Base-by-base conservation (phyloP, 306 rosid genomes). In the Ormosia emarginata region DNA sequence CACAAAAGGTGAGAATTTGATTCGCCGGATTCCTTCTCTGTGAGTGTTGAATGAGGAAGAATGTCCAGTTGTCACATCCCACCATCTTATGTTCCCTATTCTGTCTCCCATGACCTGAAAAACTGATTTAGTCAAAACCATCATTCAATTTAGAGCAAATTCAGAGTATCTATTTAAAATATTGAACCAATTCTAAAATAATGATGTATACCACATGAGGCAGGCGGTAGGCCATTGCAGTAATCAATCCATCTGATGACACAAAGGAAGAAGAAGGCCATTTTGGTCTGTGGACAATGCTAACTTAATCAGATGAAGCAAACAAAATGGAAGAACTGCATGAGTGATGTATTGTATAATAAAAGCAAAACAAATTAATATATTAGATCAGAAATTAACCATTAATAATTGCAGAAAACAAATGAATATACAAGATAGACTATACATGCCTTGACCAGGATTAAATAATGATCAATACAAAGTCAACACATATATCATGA, bases 91-190 rank as follows among this genome's bases (percentile, higher is more conserved):
- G 79, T 87, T 90, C 64, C 99, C 99, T 2, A 88, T 87, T 86
- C 96, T 89, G 87, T 95, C 99, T 71, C 99, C 99, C 99, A 95
- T 95, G 80, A 95, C 99, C 99, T 95, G 87, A 86, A 86, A 85
- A 53, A 79, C 75, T 69, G 83, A 82, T 69, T 71, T 58, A 65
- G 85, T 87, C 82, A 84, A 80, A 84, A 79, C 71, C 79, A 82
- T 80, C 61, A 81, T 78, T 79, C 74, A 76, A 47, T 79, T 72
- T n/a, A 59, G 82, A 83, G 64, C 43, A 49, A 76, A 74, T 67
- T 74, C 24, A 59, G 70, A 65, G 61, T 14, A 67, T 50, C 44
- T 65, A 67, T 44, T 46, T 55, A 41, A 0, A 5, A 14, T 36
- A 81, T 73, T 33, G 66, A 75, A 74, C 64, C 69, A 71, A 68